phyloP scores from a whole-genome alignment of 768 basidiomycete genomes.

The Gymnopilus junonius region DNA sequence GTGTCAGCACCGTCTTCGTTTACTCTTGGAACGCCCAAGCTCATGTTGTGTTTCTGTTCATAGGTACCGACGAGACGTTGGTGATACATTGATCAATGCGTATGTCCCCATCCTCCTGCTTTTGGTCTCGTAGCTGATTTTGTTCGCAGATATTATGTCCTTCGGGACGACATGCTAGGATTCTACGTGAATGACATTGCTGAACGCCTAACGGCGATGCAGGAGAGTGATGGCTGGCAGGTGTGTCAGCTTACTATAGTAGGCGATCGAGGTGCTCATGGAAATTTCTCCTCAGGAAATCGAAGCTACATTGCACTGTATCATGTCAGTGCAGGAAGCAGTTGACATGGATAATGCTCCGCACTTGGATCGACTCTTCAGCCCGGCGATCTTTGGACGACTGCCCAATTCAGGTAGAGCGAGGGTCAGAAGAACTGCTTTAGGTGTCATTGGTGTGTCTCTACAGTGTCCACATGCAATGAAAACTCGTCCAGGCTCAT shows the following conservation, averaged over 20 bases:
- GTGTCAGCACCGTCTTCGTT: slow-evolving; percentile 49
- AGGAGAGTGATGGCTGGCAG: slow-evolving; percentile 71
- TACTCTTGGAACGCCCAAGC: background rate
- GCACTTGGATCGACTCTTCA: slow-evolving; percentile 69
- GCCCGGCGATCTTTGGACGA: slow-evolving; percentile 68
- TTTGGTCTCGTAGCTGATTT: background rate
- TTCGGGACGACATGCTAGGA: slow-evolving; percentile 82
- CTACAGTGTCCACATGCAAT: slow-evolving; percentile 9
- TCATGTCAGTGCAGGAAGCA: slow-evolving; percentile 88
- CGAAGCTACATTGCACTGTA: slow-evolving; percentile 85
- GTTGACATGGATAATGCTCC: slow-evolving; percentile 58
- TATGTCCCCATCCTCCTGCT: slow-evolving; percentile 37
- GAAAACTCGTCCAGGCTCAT: background rate
- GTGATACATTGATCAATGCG: slow-evolving; percentile 90
- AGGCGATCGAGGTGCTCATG: background rate
- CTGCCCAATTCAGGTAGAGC: slow-evolving; percentile 69
- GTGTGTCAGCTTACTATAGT: slow-evolving; percentile 37
- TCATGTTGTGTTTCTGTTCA: background rate
- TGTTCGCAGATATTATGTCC: slow-evolving; percentile 74
- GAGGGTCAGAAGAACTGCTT: slow-evolving; percentile 72
- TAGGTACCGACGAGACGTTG: slow-evolving; percentile 85
- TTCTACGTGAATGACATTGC: slow-evolving; percentile 68
- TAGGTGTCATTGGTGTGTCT: slow-evolving; percentile 72
- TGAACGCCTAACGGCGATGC: slow-evolving; percentile 50
- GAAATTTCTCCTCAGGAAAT: slow-evolving; percentile 57